Base-by-base conservation (phyloP, 192 early-diverging fungal genomes). In the Backusella liffmaniae region DNA sequence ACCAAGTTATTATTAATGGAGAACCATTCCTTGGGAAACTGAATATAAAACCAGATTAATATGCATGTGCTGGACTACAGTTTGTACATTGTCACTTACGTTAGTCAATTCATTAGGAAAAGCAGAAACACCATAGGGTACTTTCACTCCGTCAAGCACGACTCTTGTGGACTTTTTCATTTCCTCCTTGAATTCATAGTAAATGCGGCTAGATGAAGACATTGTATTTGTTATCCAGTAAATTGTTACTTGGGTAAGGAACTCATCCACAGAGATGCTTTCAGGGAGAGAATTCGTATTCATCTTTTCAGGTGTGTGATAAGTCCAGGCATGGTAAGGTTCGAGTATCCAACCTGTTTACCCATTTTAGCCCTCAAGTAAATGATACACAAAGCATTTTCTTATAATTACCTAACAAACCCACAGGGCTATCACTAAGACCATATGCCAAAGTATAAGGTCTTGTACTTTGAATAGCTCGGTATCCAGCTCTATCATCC, bases 141-240 rank as follows among this genome's bases (percentile, higher is more conserved):
- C 53, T 30, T 35, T 39, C n/a, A 67, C 39, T 30, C 72, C 66
- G 0, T 36, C 5, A 9, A 35, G 13, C 15, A 35, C 7, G 18
- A 67, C 23, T 13, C 12, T 26, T 23, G 56, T 2, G 0, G 56
- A 18, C 42, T 15, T 46, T 66, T 83, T 80, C 0, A 74, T 46
- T 69, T 69, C 68, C 9, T 72, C 46, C 21, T 82, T 65, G 30
- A 79, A 67, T 65, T 93, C 92, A 74, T 91, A 86, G 73, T 93
- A 93, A 9, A 92, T 79, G 26, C 91, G 73, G 9, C 84, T 87
- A 3, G 89, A 90, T 0, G 84, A 86, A 2, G 88, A 80, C 56
- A 92, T 90, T 7, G 87, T 83, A 32, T 88, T 82, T 26, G 90
- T 92, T 32, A 87, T 77, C 77, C 86, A 90, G 75, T 91, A 93